Evolutionary conservation across 2,329 filamentous ascomycete genomes (phyloP), one percentile per base, ranked within the genome.

Genomic region (Colletotrichum navitas): DNA sequence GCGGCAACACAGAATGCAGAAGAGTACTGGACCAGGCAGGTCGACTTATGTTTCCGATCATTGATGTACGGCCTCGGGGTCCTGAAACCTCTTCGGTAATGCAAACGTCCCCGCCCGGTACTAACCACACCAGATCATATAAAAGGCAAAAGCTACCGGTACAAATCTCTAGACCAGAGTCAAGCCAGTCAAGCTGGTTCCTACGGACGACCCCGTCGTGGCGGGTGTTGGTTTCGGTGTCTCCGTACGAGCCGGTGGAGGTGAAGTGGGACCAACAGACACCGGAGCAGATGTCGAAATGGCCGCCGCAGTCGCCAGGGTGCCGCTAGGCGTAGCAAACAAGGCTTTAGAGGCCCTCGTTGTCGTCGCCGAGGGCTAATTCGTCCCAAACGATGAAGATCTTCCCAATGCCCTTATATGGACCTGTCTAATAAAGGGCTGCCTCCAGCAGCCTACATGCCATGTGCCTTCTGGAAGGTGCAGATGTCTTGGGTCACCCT

Each of bases 1-100:
- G 60, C 60, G 32, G 34, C 60, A 52, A 49, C 34, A 52, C 24
- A 10, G 26, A 62, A 63, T 41, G 24, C 34, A 29, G 21, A 45
- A 41, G 24, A 41, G 16, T 16, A 34, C 21, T 29, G 34, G 34
- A 21, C 49, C 49, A 26, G 47, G 14, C 61, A 55, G 12, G 32
- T 7, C n/a, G 3, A 21, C 49, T 34, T 7, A 5, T 63, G n/a
- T 18, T 16, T 41, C 24, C 11, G 10, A 54, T 8, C 6, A 18
- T 12, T 63, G 34, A 18, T 36, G 7, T n/a, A 32, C 3, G 3
- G 26, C 5, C 18, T 16, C 16, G 7, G 2, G 11, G 16, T 47
- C 18, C 8, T 24, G 16, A 5, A 32, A 24, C 7, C 58, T 12
- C 36, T 24, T 8, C n/a, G 16, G 24, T 5, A 26, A 49, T 16